These are phyloP conservation scores for Rhizomucor pusillus DNA, from an alignment of 371 early-diverging fungal species.

Conservation along the genomic window DNA sequence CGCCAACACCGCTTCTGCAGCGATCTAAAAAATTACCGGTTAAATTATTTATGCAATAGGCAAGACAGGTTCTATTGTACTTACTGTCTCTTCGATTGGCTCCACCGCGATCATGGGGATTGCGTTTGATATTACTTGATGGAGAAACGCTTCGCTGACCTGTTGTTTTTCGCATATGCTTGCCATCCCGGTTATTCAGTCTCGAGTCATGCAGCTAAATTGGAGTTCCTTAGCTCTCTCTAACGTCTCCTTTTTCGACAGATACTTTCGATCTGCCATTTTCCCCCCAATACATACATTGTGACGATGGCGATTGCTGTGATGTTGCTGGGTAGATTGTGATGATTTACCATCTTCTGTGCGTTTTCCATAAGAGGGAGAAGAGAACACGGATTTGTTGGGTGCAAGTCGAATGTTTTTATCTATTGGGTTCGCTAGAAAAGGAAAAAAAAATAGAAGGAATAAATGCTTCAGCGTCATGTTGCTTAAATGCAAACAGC, in stretches of 20 bases:
- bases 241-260: neutral
- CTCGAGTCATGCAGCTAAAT: no score
- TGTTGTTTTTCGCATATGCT: no score
- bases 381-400: constrained; percentile 56
- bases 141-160: constrained; percentile 1
- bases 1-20: no score
- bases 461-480: no score
- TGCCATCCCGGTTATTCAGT: neutral
- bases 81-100: constrained; percentile 17
- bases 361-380: constrained; percentile 49
- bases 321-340: constrained; percentile 8
- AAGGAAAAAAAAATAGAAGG: neutral
- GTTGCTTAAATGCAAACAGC: no score
- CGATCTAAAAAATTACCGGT: no score
- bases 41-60: no score
- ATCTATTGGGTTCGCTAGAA: constrained; percentile 21
- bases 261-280: constrained; percentile 4
- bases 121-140: constrained; percentile 3
- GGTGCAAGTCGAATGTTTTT: constrained; percentile 58
- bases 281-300: constrained; percentile 3
- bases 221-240: no score
- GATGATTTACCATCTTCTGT: constrained; percentile 33
- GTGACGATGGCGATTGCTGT: constrained; percentile 14
- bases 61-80: neutral
- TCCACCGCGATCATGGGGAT: constrained; percentile 2